Evolutionary conservation across 2,329 filamentous ascomycete genomes (phyloP), one percentile per base, ranked within the genome.

Genomic region (Thermothelomyces thermophilus): DNA sequence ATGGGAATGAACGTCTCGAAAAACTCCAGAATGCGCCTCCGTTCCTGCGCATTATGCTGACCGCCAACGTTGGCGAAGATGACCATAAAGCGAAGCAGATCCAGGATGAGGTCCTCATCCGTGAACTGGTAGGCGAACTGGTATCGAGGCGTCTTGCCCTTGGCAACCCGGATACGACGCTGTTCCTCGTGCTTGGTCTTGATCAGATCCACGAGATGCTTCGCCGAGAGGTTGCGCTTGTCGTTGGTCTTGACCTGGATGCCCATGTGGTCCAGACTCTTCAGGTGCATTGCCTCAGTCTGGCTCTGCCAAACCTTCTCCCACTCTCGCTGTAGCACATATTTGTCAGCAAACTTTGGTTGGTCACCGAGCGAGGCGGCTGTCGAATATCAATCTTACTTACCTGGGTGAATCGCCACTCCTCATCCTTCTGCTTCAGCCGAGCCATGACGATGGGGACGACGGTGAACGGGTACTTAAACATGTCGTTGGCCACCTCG

Each of bases 251-350:
- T 95, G 62, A 89, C 87, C 46, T 89, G 84, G 52, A 95, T 90
- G 17, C 90, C 90, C 78, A 97, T 95, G 63, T 98, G 93, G 63
- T 98, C 93, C 46, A 98, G 80, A 66, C 90, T 95, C 72, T 90
- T 94, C 70, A 94, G 87, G 69, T 96, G 95, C 73, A 95, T 91
- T 62, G 86, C 84, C 64, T 95, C 86, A 20, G 91, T 97, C 70
- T 97, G 93, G 43, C 89, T 84, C 56, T 93, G 89, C 93, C 93
- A 98, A 7, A 98, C 90, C 69, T 96, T 96, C 68, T 97, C 90
- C 93, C 93, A 98, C 65, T 98, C 94, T 28, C 93, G 88, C 74
- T 87, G 41, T 31, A 10, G 26, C 41, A 41, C 34, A 9, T 19
- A 34, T 22, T n/a, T 11, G 48, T 50, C 20, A 50, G 41, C 20